phyloP scores from a whole-genome alignment of 2,329 filamentous ascomycete genomes.

The Remersonia thermophila region DNA sequence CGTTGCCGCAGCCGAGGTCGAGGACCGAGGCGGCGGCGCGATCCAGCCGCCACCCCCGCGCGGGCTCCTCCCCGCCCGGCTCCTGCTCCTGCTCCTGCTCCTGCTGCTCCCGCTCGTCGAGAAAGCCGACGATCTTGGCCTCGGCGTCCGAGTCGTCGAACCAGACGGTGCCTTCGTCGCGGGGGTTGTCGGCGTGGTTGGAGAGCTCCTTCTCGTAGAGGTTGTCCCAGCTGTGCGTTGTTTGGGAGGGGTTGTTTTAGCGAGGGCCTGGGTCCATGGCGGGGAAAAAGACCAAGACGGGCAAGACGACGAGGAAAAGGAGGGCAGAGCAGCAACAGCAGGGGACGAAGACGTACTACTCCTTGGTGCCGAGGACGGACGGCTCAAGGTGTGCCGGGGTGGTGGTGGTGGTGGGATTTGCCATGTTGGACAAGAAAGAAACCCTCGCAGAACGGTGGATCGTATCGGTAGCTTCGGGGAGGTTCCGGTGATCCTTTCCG shows the following conservation, averaged over 20 bases:
- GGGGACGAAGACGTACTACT: constrained; percentile 54
- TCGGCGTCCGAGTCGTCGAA: constrained; percentile 90
- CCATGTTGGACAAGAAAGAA: too few relatives aligned
- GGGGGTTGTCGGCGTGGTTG: constrained; percentile 59
- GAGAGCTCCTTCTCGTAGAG: constrained; percentile 59
- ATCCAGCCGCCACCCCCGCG: constrained; percentile 6
- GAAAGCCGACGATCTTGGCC: constrained; percentile 60
- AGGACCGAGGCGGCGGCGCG: constrained; percentile 48
- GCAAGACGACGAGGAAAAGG: too few relatives aligned
- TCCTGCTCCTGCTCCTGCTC: too few relatives aligned
- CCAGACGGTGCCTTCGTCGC: constrained; percentile 84
- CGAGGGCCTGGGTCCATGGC: not conserved
- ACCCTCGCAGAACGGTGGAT: too few relatives aligned
- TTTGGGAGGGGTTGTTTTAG: not conserved
- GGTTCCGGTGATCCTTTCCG: too few relatives aligned
- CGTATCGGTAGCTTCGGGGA: too few relatives aligned
- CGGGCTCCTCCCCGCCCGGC: too few relatives aligned
- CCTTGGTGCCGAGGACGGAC: constrained; percentile 72
- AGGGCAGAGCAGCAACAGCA: too few relatives aligned
- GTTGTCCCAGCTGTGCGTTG: constrained; percentile 52
- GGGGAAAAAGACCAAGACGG: constrained; percentile 1
- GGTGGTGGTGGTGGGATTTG: too few relatives aligned
- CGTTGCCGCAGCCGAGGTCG: constrained; percentile 90
- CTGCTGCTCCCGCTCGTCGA: constrained; percentile 29
- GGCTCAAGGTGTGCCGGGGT: constrained; percentile 60